phyloP scores from a whole-genome alignment of 140 eudicot species.

The Flaveria floridana region DNA sequence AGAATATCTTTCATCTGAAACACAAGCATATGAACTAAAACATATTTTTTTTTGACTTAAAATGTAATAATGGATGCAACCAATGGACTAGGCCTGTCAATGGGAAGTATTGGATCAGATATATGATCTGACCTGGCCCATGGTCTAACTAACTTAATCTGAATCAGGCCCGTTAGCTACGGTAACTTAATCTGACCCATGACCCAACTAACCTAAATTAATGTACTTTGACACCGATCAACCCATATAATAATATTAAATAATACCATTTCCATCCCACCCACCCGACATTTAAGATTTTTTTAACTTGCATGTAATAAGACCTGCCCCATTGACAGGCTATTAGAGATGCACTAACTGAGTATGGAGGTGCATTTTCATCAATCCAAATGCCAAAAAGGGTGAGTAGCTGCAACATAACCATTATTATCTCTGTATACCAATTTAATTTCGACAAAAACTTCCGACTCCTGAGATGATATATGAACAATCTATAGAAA shows the following conservation, averaged over 20 bases:
- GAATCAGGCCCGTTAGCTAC: background rate
- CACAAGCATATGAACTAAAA: background rate
- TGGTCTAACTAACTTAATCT: background rate
- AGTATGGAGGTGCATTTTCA: background rate
- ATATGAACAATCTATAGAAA: background rate
- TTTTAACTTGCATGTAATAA: background rate
- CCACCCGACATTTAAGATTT: background rate
- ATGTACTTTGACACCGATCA: background rate
- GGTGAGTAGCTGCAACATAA: background rate
- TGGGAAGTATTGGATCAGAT: background rate
- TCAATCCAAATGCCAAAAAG: background rate
- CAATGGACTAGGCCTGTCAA: constrained; percentile 1
- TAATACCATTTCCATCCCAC: background rate
- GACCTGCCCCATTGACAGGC: background rate
- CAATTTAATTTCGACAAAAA: background rate
- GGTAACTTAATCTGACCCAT: background rate
- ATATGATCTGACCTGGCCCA: constrained; percentile 1
- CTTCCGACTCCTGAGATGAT: background rate
- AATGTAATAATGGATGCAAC: background rate
- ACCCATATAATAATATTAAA: background rate
- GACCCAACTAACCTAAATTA: background rate
- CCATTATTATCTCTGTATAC: constrained; percentile 2
- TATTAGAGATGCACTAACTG: background rate
- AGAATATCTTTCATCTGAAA: constrained; percentile 11
- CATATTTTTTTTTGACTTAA: background rate